Evolutionary conservation across 306 rosid species (phyloP).

Genomic region (Medicago arabica): DNA sequence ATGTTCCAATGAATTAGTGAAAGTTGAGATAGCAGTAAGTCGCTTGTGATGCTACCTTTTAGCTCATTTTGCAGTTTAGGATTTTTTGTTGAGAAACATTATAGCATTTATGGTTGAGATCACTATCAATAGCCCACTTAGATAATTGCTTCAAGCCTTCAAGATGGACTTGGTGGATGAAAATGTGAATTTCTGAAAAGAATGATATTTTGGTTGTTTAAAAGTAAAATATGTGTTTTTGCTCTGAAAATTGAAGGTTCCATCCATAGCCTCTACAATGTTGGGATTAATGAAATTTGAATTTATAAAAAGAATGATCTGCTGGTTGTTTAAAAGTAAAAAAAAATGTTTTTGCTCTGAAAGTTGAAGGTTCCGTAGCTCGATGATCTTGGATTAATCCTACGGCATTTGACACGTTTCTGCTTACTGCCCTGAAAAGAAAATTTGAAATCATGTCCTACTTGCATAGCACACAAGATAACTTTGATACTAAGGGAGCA

Average conservation of each 20-base stretch:
- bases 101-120: conserved; percentile 28
- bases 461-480: no score
- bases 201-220: conserved; percentile 19
- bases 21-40: background rate
- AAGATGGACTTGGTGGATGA: background rate
- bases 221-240: background rate
- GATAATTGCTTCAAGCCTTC: conserved; percentile 3
- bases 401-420: background rate
- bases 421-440: background rate
- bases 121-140: background rate
- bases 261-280: background rate
- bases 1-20: background rate
- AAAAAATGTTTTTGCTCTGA: background rate
- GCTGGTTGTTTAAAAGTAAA: conserved; percentile 12
- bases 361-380: background rate
- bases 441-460: no score
- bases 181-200: conserved; percentile 3
- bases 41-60: background rate
- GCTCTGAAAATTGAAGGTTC: no score
- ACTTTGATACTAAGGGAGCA: no score
- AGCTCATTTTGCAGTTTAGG: conserved; percentile 37
- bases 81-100: conserved; percentile 30
- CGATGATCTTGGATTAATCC: background rate
- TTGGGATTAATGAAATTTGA: background rate
- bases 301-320: background rate